Percentiles rank a stretch among this genome's conserved stretches.
phyloP scores from a whole-genome alignment of 108 stramenopile genomes.

The Skeletonema costatum region DNA sequence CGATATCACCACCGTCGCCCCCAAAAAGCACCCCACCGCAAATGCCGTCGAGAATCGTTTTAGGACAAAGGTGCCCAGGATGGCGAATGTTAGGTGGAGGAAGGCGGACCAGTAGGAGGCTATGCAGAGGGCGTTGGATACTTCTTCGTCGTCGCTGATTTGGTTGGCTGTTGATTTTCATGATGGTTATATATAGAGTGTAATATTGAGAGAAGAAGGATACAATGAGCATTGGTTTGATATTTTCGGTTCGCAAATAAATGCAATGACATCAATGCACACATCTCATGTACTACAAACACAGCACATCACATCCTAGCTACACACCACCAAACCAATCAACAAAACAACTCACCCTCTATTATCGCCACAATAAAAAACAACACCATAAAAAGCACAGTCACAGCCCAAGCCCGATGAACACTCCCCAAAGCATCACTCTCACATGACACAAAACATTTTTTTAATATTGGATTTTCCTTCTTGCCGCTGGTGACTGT shows the following conservation, averaged over 20 bases:
- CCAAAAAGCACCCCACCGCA: constrained; percentile 79
- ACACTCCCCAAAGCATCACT: constrained; percentile 73
- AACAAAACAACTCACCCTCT: constrained; percentile 65
- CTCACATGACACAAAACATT: constrained; percentile 59
- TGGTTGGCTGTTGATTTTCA: constrained; percentile 52
- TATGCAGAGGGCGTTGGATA: constrained; percentile 62
- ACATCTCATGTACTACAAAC: not conserved
- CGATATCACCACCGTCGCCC: constrained; percentile 64
- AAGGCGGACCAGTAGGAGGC: constrained; percentile 74
- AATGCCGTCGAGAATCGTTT: constrained; percentile 87
- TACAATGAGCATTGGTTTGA: not conserved
- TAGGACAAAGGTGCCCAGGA: constrained; percentile 83
- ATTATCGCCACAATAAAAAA: constrained; percentile 68
- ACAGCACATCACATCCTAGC: not conserved
- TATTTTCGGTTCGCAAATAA: not conserved
- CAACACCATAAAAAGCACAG: constrained; percentile 63
- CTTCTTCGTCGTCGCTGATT: constrained; percentile 50
- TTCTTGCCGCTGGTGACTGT: not conserved
- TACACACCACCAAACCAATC: not conserved
- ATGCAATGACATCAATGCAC: not conserved
- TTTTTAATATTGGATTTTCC: not conserved
- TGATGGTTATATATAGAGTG: too few relatives aligned
- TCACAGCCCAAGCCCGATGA: constrained; percentile 85
- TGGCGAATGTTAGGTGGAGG: constrained; percentile 66
- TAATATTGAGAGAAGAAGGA: not conserved